Evolutionary conservation across 352 stramenopile genomes (phyloP), one percentile per base, ranked within the genome.

Genomic region (Globisporangium megalacanthum): DNA sequence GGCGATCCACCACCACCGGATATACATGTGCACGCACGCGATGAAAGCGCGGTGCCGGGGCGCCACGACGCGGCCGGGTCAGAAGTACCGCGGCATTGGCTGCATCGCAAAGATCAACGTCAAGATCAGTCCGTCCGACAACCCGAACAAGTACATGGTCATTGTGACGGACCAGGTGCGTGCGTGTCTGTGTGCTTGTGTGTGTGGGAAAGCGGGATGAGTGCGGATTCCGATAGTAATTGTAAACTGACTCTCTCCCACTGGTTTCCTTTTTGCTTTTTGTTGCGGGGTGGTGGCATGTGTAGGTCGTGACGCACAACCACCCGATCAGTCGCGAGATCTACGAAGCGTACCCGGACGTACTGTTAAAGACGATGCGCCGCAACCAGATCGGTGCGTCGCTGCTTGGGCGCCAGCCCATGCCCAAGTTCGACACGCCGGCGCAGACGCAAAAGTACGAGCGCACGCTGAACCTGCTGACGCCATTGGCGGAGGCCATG

Each of bases 21-120:
- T 92, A 84, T 92, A 92, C 65, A 92, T 92, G 83, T 92, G 83
- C 69, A 92, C 83, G 47, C 83, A 92, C 67, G 83, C 83, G 44
- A 92, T 92, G 83, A 92, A 92, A 60, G 83, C 83, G 35, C 74
- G 83, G 15, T 92, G 79, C 59, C 83, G 83, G 29, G 83, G 83
- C 33, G 80, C 83, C 8, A 88, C 80, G 36, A 90, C 78, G 19
- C 83, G 83, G 7, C 79, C 83, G 0, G 83, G 83, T 0, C 83
- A 92, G 33, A 90, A 91, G 58, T 92, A 92, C 58, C 79, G 83
- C 41, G 83, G 83, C 35, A 90, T 92, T 52, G 83, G 83, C 50
- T 92, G 83, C 58, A 89, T 89, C 56, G 80, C 83, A 56, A 92
- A 92, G 70, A 92, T 92, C 59, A 92, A 92, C 64, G 83, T 90